phyloP scores from a whole-genome alignment of 495 filamentous ascomycete genomes.

The Aspergillus wentii region DNA sequence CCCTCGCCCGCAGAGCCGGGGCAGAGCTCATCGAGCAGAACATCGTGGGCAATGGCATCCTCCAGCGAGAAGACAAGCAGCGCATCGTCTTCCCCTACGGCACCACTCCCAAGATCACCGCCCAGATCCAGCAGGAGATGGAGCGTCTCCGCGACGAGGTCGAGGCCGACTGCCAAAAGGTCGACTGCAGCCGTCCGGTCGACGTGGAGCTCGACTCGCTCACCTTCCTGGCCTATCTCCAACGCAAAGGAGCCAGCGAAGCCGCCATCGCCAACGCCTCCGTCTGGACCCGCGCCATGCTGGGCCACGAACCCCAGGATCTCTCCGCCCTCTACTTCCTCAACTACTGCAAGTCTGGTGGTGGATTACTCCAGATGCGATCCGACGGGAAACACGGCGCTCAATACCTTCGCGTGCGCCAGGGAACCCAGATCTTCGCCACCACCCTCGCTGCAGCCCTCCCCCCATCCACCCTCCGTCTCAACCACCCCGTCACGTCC shows the following conservation, averaged over 20 bases:
- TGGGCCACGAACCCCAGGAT: conserved; percentile 37
- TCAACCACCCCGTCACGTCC: conserved; percentile 15
- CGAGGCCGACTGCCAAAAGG: conserved; percentile 20
- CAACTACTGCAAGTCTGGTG: conserved; percentile 41
- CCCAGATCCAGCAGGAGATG: conserved; percentile 1
- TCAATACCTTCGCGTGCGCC: conserved; percentile 34
- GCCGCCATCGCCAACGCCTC: conserved; percentile 19
- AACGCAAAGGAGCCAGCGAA: conserved; percentile 12
- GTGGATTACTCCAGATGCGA: conserved; percentile 31
- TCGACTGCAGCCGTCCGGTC: conserved; percentile 9
- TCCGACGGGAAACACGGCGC: conserved; percentile 38
- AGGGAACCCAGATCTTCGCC: conserved; percentile 31
- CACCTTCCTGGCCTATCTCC: conserved; percentile 25
- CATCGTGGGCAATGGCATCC: conserved; percentile 24
- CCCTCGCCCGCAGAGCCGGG: conserved; percentile 25
- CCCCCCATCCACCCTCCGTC: conserved; percentile 11
- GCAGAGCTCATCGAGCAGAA: conserved; percentile 42
- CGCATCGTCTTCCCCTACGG: too few relatives aligned
- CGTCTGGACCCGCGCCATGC: conserved; percentile 38
- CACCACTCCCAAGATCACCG: conserved; percentile 4
- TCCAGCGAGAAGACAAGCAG: too few relatives aligned
- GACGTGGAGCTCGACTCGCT: conserved; percentile 20
- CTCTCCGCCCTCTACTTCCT: conserved; percentile 44
- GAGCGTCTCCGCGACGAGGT: conserved; percentile 12
- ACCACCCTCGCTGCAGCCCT: conserved; percentile 18